A percentile compares a stretch with the other conserved stretches of the same genome.
Conservation (phyloP, 2,329 filamentous ascomycete species). For the Venturia carpophila region DNA sequence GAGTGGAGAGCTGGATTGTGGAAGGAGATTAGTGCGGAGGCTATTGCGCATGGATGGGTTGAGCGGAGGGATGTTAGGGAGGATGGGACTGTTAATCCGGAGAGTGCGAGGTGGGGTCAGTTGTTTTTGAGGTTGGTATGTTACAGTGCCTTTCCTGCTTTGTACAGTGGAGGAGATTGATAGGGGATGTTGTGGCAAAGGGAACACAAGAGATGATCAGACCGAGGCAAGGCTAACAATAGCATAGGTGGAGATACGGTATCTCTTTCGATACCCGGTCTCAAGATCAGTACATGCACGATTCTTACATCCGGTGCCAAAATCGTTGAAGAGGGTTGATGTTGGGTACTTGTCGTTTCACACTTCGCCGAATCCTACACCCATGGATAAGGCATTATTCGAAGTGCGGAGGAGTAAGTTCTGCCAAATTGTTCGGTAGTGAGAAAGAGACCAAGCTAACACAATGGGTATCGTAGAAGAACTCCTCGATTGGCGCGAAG, state of each 20-base stretch:
- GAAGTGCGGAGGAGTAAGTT: slow-evolving; percentile 17
- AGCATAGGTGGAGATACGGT: slow-evolving; percentile 19
- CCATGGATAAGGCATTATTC: slow-evolving; percentile 18
- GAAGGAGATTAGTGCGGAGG: slow-evolving; percentile 19
- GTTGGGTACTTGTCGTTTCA: slow-evolving; percentile 20
- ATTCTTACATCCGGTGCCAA: slow-evolving; percentile 18
- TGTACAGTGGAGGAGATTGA: background rate
- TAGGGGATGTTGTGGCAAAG: background rate
- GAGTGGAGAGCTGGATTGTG: slow-evolving; percentile 18
- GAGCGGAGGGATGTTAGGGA: slow-evolving; percentile 13
- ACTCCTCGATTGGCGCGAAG: slow-evolving; percentile 19
- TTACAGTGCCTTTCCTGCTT: background rate
- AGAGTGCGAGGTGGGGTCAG: slow-evolving; percentile 16
- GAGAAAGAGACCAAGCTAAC: background rate
- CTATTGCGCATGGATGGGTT: slow-evolving; percentile 19
- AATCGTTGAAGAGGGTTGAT: slow-evolving; percentile 17
- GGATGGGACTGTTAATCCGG: slow-evolving; percentile 17
- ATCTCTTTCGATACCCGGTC: slow-evolving; percentile 19
- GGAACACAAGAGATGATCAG: background rate
- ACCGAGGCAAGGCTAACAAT: background rate
- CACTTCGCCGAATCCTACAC: slow-evolving; percentile 17
- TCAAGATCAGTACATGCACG: slow-evolving; percentile 19
- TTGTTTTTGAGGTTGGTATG: slow-evolving; percentile 18
- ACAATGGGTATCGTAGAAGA: slow-evolving; percentile 11
- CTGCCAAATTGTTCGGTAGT: background rate